Evolutionary conservation across 1,284 basidiomycete genomes (phyloP).

Genomic region (Ceratobasidium sp.): DNA sequence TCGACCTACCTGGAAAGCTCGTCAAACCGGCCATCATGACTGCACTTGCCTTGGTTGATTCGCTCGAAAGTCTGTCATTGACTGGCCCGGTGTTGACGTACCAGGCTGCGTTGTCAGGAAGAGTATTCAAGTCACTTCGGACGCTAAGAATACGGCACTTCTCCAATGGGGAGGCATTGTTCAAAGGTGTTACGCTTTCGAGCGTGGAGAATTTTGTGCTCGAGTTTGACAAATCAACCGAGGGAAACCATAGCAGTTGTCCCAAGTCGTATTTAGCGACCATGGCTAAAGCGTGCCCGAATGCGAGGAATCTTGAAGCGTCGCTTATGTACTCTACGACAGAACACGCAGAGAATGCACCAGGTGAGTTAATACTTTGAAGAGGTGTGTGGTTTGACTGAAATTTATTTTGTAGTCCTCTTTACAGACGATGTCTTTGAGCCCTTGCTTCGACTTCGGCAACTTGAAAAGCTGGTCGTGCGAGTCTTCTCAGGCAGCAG

Average conservation of each 20-base stretch:
- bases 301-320: not conserved
- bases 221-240: not conserved
- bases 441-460: not conserved
- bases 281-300: conserved; percentile 21
- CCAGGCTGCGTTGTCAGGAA: not conserved
- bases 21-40: not conserved
- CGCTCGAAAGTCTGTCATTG: conserved; percentile 1
- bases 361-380: not conserved
- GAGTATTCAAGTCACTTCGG: conserved; percentile 11
- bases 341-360: not conserved
- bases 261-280: not conserved
- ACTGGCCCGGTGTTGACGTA: not conserved
- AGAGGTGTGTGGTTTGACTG: not conserved
- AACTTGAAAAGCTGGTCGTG: not conserved
- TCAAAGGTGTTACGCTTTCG: not conserved
- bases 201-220: not conserved
- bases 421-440: conserved; percentile 4
- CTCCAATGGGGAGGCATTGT: not conserved
- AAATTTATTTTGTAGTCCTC: not conserved
- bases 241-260: not conserved
- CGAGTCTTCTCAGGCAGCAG: not conserved
- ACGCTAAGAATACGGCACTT: not conserved
- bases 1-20: not conserved
- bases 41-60: not conserved
- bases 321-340: not conserved